Conservation (phyloP, 169 alveolate species). For the Plasmodium billcollinsi region DNA sequence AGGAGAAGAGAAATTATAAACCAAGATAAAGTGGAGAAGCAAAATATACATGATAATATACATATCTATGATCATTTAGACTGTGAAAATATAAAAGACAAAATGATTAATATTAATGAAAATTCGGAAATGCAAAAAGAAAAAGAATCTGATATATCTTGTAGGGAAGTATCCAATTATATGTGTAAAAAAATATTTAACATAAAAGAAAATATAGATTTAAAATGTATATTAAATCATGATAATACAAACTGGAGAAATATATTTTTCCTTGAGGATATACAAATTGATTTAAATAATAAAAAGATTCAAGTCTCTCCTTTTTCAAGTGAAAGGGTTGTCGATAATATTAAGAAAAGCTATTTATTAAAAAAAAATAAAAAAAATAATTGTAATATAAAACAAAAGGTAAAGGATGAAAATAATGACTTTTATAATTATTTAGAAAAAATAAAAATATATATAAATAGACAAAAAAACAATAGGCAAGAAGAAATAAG, state of each 20-base stretch:
- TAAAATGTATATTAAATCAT: slow-evolving; percentile 29
- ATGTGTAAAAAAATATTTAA: neutral
- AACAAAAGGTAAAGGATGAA: neutral
- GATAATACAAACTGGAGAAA: slow-evolving; percentile 42
- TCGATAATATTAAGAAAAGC: neutral
- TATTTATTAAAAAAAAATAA: neutral
- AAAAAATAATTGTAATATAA: neutral
- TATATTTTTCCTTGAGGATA: slow-evolving; percentile 52
- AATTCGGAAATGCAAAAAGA: neutral
- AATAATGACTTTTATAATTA: too few species aligned
- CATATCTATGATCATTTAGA: too few species aligned
- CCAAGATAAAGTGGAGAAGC: too few species aligned
- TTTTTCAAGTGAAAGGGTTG: slow-evolving; percentile 28
- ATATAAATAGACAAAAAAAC: neutral
- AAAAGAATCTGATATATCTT: neutral
- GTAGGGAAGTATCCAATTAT: neutral
- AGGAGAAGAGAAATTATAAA: neutral
- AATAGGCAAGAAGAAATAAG: neutral
- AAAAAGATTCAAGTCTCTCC: slow-evolving; percentile 30
- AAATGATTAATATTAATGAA: neutral
- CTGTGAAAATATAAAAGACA: too few species aligned
- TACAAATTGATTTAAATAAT: slow-evolving; percentile 36
- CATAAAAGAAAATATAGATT: slow-evolving; percentile 27
- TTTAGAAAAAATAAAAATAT: neutral
- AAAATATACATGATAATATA: too few species aligned